phyloP scores from a whole-genome alignment of 2,329 filamentous ascomycete species.

The Aspergillus felis region DNA sequence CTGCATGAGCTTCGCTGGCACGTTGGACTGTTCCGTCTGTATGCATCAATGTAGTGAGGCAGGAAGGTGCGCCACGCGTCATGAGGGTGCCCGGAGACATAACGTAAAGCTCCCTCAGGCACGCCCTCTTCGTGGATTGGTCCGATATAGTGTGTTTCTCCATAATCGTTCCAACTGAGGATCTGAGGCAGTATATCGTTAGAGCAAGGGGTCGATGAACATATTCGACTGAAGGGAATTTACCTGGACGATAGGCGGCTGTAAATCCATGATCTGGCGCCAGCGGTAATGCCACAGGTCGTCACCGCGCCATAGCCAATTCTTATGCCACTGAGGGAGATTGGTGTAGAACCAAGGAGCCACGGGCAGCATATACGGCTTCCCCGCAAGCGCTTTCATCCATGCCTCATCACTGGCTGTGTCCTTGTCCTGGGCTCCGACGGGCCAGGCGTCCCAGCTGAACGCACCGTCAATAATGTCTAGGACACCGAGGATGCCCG shows the following conservation, averaged over 20 bases:
- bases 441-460: slow-evolving; percentile 45
- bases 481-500: slow-evolving; percentile 25
- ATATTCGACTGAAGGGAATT: neutral
- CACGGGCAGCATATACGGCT: slow-evolving; percentile 54
- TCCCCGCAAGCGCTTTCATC: slow-evolving; percentile 34
- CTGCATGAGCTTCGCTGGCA: neutral
- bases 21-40: slow-evolving; percentile 18
- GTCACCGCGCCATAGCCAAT: slow-evolving; percentile 62
- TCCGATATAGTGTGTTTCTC: slow-evolving; percentile 57
- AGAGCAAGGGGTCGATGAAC: neutral
- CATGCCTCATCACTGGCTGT: slow-evolving; percentile 38
- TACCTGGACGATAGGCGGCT: slow-evolving; percentile 49
- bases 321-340: slow-evolving; percentile 54
- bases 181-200: slow-evolving; percentile 34
- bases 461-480: slow-evolving; percentile 38
- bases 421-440: slow-evolving; percentile 35
- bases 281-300: slow-evolving; percentile 59
- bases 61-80: slow-evolving; percentile 27
- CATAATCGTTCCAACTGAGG: slow-evolving; percentile 59
- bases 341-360: slow-evolving; percentile 58
- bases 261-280: slow-evolving; percentile 49
- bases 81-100: slow-evolving; percentile 22
- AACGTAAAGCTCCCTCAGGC: slow-evolving; percentile 43
- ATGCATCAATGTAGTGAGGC: slow-evolving; percentile 35
- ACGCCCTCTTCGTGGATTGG: slow-evolving; percentile 47